phyloP scores from a whole-genome alignment of 441 rosid species.

The Mallotus repandus region DNA sequence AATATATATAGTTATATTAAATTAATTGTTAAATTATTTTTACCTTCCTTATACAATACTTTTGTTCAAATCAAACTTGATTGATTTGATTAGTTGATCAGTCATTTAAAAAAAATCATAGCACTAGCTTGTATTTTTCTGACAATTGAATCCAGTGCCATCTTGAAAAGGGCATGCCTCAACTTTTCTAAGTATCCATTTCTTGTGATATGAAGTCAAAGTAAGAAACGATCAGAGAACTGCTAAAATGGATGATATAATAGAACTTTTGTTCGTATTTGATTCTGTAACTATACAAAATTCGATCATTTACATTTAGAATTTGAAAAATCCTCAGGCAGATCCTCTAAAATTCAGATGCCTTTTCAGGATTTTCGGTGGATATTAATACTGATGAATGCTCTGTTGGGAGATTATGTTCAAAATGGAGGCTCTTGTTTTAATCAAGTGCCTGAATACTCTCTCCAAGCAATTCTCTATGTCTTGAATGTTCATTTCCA shows the following conservation, averaged over 20 bases:
- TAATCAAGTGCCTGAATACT: constrained; percentile 54
- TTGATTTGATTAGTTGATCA: too few species aligned
- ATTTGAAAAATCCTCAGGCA: constrained; percentile 23
- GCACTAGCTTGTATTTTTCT: too few species aligned
- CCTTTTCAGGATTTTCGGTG: constrained; percentile 22
- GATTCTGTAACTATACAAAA: constrained; percentile 2
- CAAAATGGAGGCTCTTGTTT: constrained; percentile 58
- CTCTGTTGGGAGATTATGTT: constrained; percentile 62
- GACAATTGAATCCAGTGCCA: too few species aligned
- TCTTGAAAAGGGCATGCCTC: too few species aligned
- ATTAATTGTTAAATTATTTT: too few species aligned
- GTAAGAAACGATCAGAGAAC: neutral
- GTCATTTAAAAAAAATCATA: too few species aligned
- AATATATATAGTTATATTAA: too few species aligned
- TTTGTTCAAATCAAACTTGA: too few species aligned
- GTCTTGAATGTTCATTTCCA: constrained; percentile 42
- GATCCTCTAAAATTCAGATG: constrained; percentile 42
- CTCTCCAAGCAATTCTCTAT: constrained; percentile 55
- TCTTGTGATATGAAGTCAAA: neutral
- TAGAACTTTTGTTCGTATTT: constrained; percentile 9
- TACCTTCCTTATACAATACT: too few species aligned
- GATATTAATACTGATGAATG: neutral
- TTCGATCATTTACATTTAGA: constrained; percentile 11
- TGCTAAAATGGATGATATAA: neutral
- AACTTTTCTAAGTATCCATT: too few species aligned